Percentiles rank a stretch among this genome's conserved stretches.
These are phyloP conservation scores for Lavandula angustifolia DNA, from an alignment of 257 asterid species.

Conservation along the genomic window DNA sequence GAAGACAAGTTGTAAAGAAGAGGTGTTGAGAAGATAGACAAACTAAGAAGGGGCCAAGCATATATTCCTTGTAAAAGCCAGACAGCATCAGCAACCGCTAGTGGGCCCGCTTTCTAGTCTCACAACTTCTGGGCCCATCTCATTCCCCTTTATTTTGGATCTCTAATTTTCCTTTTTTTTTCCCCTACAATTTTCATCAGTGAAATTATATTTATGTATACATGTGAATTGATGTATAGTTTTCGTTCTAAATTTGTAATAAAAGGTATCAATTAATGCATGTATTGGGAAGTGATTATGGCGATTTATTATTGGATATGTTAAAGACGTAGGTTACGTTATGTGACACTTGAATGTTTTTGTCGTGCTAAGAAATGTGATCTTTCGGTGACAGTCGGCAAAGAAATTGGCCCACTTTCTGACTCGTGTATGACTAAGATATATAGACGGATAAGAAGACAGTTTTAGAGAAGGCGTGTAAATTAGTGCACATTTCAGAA, in stretches of 20 bases:
- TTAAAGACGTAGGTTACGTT: too few species aligned
- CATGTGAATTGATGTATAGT: neutral
- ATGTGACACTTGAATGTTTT: neutral
- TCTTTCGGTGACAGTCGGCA: slow-evolving; percentile 58
- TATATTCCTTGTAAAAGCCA: slow-evolving; percentile 41
- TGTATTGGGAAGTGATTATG: too few species aligned
- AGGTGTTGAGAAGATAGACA: slow-evolving; percentile 32
- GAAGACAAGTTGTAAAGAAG: slow-evolving; percentile 2
- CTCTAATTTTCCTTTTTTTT: neutral
- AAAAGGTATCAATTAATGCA: too few species aligned
- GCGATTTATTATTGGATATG: too few species aligned
- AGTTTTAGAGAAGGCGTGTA: neutral
- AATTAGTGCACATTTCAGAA: neutral
- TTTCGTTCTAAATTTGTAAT: neutral
- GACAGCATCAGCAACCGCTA: slow-evolving; percentile 39
- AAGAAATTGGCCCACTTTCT: slow-evolving; percentile 39
- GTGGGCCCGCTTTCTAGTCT: slow-evolving; percentile 39
- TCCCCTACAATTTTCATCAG: neutral
- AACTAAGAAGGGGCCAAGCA: slow-evolving; percentile 37
- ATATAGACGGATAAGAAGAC: too few species aligned
- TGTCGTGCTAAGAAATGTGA: neutral
- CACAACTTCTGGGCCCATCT: slow-evolving; percentile 10
- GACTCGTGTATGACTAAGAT: slow-evolving; percentile 22
- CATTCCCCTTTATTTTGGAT: neutral
- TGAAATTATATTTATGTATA: too few species aligned